Base-by-base conservation (phyloP, 202 grass and related monocot genomes). In the Hordeum pubiflorum region DNA sequence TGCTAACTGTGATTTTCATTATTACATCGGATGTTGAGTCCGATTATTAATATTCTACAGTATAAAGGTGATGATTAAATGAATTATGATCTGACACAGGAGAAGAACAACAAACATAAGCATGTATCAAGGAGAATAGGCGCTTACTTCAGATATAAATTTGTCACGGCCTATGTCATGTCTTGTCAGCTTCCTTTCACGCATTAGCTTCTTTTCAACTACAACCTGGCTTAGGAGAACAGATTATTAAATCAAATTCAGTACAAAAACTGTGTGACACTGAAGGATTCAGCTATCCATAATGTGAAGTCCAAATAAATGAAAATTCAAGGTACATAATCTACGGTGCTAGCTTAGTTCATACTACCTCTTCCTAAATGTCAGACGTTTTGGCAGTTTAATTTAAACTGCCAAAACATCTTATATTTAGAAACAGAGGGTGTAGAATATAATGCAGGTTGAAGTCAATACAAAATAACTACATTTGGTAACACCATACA, bases 191-290 rank as follows among this genome's bases (percentile, higher is more conserved):
- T 93, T 88, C 63, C 61, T 95, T 91, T 98, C 95, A 74, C 88
- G 82, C 95, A 98, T 95, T 36, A 98, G 81, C 65, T 93, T 98
- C 88, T 98, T 98, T 83, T 98, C 95, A 40, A 98, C 95, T 14
- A 98, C 95, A 80, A 98, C 95, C 92, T 94, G 76, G 43, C 41
- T 74, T 83, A 85, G 1, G 41, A 78, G 39, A 90, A 65, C n/a
- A 90, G 4, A 72, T 55, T 32, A 69, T 65, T 76, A 87, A 39
- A 78, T 18, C 27, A 81, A 81, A 22, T 9, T 41, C 26, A 9
- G 23, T 77, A 70, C 4, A 43, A 27, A 23, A 58, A 59, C 34
- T 17, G 44, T 14, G 69, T 23, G 76, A 27, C 6, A 48, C 10
- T n/a, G 6, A 39, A 54, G 8, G 33, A 32, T 32, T 32, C 31